phyloP scores from a whole-genome alignment of 805 yeast genomes.

The Dipodascopsis tothii region DNA sequence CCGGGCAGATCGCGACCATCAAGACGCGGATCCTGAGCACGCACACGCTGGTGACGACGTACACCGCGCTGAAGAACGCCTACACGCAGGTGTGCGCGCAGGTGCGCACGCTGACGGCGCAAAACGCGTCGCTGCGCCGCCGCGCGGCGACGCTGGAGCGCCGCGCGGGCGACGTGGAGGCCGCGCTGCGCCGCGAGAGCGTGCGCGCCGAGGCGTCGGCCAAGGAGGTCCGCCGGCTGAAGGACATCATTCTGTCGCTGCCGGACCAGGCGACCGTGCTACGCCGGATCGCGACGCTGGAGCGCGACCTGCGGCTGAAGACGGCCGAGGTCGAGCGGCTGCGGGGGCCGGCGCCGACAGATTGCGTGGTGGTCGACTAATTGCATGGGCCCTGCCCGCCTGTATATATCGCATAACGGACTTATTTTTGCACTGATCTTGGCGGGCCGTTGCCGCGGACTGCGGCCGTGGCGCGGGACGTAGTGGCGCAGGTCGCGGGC shows the following conservation, averaged over 20 bases:
- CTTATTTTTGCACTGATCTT: too few species aligned
- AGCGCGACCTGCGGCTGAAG: conserved; percentile 8
- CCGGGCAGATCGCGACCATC: conserved; percentile 13
- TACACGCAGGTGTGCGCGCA: conserved; percentile 25
- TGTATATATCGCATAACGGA: too few species aligned
- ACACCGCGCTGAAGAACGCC: conserved; percentile 26
- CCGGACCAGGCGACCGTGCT: conserved; percentile 16
- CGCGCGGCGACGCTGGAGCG: conserved; percentile 6
- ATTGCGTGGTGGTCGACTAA: neutral
- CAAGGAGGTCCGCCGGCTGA: conserved; percentile 9
- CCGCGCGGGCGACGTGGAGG: neutral
- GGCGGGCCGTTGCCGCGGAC: too few species aligned
- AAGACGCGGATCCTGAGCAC: conserved; percentile 23
- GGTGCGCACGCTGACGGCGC: conserved; percentile 4
- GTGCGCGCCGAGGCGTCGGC: conserved; percentile 1
- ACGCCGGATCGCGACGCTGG: conserved; percentile 7
- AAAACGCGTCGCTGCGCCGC: conserved; percentile 5
- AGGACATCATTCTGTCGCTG: conserved; percentile 8
- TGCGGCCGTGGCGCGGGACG: too few species aligned
- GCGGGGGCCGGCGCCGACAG: neutral
- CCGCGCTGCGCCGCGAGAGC: neutral
- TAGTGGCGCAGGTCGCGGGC: too few species aligned
- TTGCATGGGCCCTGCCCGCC: too few species aligned
- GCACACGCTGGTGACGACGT: conserved; percentile 27
- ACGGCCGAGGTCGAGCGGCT: conserved; percentile 8